These are phyloP conservation scores for Phalaenopsis hybrid DNA, from an alignment of 116 monocot species.

Conservation along the genomic window DNA sequence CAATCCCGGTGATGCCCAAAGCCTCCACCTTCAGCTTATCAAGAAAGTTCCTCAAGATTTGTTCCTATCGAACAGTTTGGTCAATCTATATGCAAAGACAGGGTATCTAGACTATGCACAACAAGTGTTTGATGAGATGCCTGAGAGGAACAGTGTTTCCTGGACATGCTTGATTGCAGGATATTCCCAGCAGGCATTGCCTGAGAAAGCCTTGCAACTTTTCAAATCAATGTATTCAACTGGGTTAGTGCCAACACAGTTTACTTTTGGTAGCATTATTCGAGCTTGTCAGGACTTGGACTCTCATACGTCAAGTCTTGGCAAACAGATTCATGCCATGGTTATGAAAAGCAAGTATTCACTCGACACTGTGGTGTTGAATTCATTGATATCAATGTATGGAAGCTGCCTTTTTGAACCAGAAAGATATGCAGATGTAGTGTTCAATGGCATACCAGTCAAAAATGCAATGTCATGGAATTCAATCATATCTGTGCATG, in stretches of 20 bases:
- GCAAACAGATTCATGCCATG: constrained; percentile 18
- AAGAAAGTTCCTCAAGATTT: constrained; percentile 14
- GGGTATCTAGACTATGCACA: constrained; percentile 20
- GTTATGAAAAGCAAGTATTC: constrained; percentile 10
- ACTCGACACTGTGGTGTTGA: constrained; percentile 15
- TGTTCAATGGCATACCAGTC: constrained; percentile 18
- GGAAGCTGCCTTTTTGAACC: constrained; percentile 15
- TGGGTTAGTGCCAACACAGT: constrained; percentile 5
- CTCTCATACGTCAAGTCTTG: background rate
- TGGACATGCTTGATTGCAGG: constrained; percentile 29
- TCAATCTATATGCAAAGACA: constrained; percentile 5
- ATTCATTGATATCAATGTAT: constrained; percentile 25
- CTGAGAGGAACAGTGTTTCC: constrained; percentile 15
- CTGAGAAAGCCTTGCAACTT: constrained; percentile 6
- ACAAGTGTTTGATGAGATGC: constrained; percentile 32
- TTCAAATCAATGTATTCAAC: constrained; percentile 17
- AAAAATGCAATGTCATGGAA: constrained; percentile 36
- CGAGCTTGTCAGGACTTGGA: constrained; percentile 21
- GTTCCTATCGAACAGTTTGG: constrained; percentile 19
- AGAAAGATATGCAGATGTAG: background rate
- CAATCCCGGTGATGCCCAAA: background rate
- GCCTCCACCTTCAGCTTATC: constrained; percentile 17
- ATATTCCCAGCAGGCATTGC: background rate
- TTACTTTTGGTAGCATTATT: constrained; percentile 16
- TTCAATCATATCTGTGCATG: constrained; percentile 20